Conservation (phyloP, 768 basidiomycete genomes). For the Gautieria morchelliformis region DNA sequence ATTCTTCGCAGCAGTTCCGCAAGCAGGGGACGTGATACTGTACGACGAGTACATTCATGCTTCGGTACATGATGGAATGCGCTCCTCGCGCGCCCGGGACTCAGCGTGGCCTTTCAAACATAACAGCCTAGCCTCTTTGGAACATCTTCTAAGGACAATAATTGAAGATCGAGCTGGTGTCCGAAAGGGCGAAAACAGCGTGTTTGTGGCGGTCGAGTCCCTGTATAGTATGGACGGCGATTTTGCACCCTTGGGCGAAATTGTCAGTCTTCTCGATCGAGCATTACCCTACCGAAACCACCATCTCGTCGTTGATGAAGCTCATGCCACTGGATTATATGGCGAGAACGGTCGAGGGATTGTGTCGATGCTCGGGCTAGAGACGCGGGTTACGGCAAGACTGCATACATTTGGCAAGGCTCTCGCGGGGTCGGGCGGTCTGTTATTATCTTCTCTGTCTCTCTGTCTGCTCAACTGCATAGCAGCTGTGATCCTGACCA, state of each 20-base stretch:
- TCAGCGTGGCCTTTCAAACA: slow-evolving; percentile 52
- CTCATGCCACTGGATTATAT: slow-evolving; percentile 88
- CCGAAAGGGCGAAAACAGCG: slow-evolving; percentile 30
- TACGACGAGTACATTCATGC: slow-evolving; percentile 89
- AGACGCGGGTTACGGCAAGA: slow-evolving; percentile 61
- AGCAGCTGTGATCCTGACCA: slow-evolving; percentile 69
- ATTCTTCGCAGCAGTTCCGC: slow-evolving; percentile 75
- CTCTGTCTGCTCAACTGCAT: background rate
- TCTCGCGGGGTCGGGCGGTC: slow-evolving; percentile 76
- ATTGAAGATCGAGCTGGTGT: slow-evolving; percentile 28
- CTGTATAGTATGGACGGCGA: slow-evolving; percentile 97
- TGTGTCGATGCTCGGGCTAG: slow-evolving; percentile 60
- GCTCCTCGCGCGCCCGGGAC: slow-evolving; percentile 36
- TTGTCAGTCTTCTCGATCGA: slow-evolving; percentile 54
- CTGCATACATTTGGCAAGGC: slow-evolving; percentile 94
- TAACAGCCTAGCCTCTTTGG: slow-evolving; percentile 52
- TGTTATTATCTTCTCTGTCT: slow-evolving; percentile 19
- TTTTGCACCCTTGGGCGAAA: slow-evolving; percentile 60
- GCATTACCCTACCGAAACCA: slow-evolving; percentile 53
- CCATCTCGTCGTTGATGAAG: slow-evolving; percentile 83
- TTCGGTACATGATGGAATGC: slow-evolving; percentile 82
- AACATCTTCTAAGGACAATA: slow-evolving; percentile 33
- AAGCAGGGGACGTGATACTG: slow-evolving; percentile 64
- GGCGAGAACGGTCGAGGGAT: slow-evolving; percentile 70
- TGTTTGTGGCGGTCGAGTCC: slow-evolving; percentile 82